Base-by-base conservation (phyloP, 805 yeast genomes). In the Sugiyamaella chiloensis region DNA sequence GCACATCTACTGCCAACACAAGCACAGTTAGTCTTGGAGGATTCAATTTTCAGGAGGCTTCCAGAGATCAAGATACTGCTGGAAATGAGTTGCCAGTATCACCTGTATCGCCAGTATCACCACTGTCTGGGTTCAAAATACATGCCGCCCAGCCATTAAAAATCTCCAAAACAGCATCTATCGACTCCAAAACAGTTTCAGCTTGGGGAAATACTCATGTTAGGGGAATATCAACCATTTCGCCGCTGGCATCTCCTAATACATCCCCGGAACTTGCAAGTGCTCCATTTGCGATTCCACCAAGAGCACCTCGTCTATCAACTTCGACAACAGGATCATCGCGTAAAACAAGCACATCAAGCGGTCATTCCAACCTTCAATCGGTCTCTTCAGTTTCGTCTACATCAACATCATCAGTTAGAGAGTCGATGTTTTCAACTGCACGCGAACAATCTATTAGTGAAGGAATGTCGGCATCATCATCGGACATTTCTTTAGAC, bases 401-500 rank as follows among this genome's bases (percentile, higher is more conserved):
- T 4, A 20, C 37, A 17, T 44, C 47, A n/a, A 21, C 49, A 4
- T 26, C 44, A n/a, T 30, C 49, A 23, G 30, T 43, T 21, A 24
- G 19, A 9, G 49, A 46, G 19, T 46, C 44, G 12, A 16, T 40
- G 31, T 46, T 40, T 29, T 19, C 34, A 1, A 29, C 40, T 35
- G 29, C 44, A n/a, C 42, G 37, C 6, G 46, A 34, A 6, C 36
- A 23, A 5, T 17, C 47, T 3, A 16, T 42, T 9, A 12, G 27
- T 6, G 37, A n/a, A 24, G 7, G 16, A 2, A 30, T 34, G 14
- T 12, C 45, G 7, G 34, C 36, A 12, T 34, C 42, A 4, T 32
- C 30, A 12, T 16, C 47, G 11, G 8, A 42, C 27, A 19, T 27
- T 5, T 43, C 46, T 12, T 24, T 44, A 6, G 14, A 12, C 34